Evolutionary conservation across 768 basidiomycete species (phyloP).

Genomic region (Heimioporus sp.): DNA sequence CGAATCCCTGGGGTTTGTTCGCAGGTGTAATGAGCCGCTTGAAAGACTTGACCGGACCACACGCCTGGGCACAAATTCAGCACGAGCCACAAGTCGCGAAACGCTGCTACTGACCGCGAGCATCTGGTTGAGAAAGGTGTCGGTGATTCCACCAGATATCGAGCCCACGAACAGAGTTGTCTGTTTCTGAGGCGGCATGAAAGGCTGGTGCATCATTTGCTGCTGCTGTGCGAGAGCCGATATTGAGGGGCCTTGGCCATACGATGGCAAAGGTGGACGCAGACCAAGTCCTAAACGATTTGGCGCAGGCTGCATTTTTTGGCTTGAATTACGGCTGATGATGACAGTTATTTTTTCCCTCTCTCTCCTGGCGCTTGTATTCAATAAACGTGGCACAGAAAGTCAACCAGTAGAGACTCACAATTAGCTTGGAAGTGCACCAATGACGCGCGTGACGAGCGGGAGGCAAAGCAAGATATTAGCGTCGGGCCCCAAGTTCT

Average conservation of each 20-base stretch:
- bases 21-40: slow-evolving; percentile 91
- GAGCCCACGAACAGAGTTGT: slow-evolving; percentile 89
- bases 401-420: not conserved
- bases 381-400: not conserved
- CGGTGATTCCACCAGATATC: slow-evolving; percentile 90
- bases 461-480: too few species aligned
- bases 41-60: slow-evolving; percentile 86
- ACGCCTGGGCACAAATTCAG: slow-evolving; percentile 54
- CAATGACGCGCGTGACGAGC: too few species aligned
- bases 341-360: not conserved
- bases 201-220: slow-evolving; percentile 57
- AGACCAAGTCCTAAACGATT: slow-evolving; percentile 87
- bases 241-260: slow-evolving; percentile 90
- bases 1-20: slow-evolving; percentile 94
- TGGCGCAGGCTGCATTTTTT: slow-evolving; percentile 58
- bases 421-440: not conserved
- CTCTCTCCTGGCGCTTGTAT: too few species aligned
- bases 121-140: slow-evolving; percentile 75
- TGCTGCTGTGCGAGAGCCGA: slow-evolving; percentile 89
- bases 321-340: not conserved
- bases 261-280: slow-evolving; percentile 83
- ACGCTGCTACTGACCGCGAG: slow-evolving; percentile 56
- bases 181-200: slow-evolving; percentile 68
- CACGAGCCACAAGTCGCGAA: not conserved
- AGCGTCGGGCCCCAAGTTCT: too few species aligned